These are phyloP conservation scores for Penicilliopsis zonata DNA, from an alignment of 495 filamentous ascomycete genomes.

Conservation along the genomic window DNA sequence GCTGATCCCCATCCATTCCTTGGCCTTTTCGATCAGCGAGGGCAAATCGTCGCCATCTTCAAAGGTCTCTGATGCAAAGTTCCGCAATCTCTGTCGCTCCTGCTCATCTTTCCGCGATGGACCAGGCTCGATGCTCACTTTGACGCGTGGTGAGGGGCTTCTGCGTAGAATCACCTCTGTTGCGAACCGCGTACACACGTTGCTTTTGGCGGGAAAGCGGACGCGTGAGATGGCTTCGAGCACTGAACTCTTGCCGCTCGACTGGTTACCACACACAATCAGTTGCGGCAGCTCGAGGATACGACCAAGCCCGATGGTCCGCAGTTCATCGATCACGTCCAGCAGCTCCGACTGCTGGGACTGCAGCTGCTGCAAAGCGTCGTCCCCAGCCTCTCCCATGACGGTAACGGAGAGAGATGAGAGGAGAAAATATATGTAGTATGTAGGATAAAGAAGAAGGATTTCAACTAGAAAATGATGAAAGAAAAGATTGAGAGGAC, in stretches of 20 bases:
- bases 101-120: constrained; percentile 6
- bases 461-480: too few species aligned
- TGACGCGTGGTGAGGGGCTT: constrained; percentile 13
- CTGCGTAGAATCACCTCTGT: constrained; percentile 47
- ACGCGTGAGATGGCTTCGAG: constrained; percentile 62
- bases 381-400: not conserved
- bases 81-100: constrained; percentile 5
- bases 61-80: constrained; percentile 5
- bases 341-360: constrained; percentile 24
- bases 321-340: constrained; percentile 46
- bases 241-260: constrained; percentile 62
- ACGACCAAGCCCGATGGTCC: constrained; percentile 38
- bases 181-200: constrained; percentile 55
- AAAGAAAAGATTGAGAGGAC: too few species aligned
- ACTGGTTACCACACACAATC: constrained; percentile 64
- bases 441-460: too few species aligned
- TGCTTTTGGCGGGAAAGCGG: constrained; percentile 52
- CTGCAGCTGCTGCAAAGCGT: constrained; percentile 8
- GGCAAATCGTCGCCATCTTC: constrained; percentile 19
- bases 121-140: constrained; percentile 33
- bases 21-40: constrained; percentile 33
- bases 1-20: constrained; percentile 36
- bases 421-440: too few species aligned
- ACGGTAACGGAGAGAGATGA: too few species aligned
- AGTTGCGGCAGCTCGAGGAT: constrained; percentile 57